Evolutionary conservation across 1,284 basidiomycete species (phyloP).

Genomic region (Pseudozyma tsukubaensis): DNA sequence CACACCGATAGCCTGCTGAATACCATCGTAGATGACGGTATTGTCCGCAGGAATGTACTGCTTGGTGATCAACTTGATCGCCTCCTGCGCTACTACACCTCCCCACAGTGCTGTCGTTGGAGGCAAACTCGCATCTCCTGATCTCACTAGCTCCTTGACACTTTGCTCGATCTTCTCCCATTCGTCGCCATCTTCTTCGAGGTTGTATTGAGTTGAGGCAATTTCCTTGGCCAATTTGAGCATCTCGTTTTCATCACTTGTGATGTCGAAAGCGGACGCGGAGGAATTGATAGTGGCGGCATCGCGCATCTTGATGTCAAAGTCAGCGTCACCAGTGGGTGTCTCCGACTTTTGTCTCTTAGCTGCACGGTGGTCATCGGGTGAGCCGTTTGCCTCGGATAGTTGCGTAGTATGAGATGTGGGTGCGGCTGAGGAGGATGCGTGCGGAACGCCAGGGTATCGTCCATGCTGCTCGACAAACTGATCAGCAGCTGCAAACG

Average conservation of each 20-base stretch:
- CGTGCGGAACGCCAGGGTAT: conserved; percentile 69
- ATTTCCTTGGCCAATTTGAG: conserved; percentile 25
- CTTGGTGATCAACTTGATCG: conserved; percentile 95
- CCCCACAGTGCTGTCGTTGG: conserved; percentile 93
- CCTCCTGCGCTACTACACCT: conserved; percentile 94
- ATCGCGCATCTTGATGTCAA: conserved; percentile 60
- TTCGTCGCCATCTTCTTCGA: conserved; percentile 34
- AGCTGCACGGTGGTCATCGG: conserved; percentile 23
- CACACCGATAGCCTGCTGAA: conserved; percentile 72
- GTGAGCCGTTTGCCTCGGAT: background rate
- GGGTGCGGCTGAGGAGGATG: conserved; percentile 6
- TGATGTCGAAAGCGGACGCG: conserved; percentile 52
- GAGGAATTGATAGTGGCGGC: conserved; percentile 61
- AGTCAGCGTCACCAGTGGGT: conserved; percentile 41
- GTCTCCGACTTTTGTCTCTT: conserved; percentile 50
- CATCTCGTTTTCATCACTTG: conserved; percentile 58
- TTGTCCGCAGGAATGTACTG: conserved; percentile 94
- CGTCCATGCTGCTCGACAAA: conserved; percentile 69
- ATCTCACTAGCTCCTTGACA: conserved; percentile 81
- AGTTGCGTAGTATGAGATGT: background rate
- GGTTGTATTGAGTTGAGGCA: conserved; percentile 14
- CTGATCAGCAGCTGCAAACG: conserved; percentile 70
- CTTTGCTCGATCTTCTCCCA: conserved; percentile 76
- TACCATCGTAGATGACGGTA: conserved; percentile 85
- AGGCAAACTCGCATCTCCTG: conserved; percentile 82